Evolutionary conservation across 805 yeast species (phyloP).

Genomic region (Candida palmyrensis): DNA sequence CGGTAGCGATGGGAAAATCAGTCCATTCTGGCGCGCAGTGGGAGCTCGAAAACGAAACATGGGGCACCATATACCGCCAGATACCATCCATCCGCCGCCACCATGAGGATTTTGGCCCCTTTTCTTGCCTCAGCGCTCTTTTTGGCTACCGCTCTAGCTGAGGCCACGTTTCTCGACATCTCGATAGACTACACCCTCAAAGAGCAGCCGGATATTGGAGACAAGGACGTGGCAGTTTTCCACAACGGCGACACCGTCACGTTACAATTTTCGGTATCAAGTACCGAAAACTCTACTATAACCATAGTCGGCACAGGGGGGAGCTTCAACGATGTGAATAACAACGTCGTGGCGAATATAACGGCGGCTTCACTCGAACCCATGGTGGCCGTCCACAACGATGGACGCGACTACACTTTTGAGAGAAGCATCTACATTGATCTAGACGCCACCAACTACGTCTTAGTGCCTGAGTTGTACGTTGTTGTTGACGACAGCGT

Average conservation of each 20-base stretch:
- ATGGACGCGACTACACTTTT: too few species aligned
- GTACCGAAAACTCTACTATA: constrained; percentile 47
- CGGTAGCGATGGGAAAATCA: too few species aligned
- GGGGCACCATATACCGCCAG: too few species aligned
- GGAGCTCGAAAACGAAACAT: too few species aligned
- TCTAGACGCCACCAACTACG: constrained; percentile 51
- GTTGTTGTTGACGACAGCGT: constrained; percentile 45
- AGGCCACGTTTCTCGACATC: too few species aligned
- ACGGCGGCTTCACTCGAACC: constrained; percentile 66
- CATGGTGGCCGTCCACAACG: constrained; percentile 46
- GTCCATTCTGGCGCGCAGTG: too few species aligned
- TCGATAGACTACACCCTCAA: neutral
- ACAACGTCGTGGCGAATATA: constrained; percentile 55
- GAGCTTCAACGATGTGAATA: constrained; percentile 48
- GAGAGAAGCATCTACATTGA: constrained; percentile 54
- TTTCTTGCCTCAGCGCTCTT: too few species aligned
- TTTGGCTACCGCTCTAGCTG: too few species aligned
- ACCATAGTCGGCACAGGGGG: constrained; percentile 70
- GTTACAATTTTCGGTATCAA: constrained; percentile 47
- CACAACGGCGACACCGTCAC: constrained; percentile 45
- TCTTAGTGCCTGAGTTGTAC: constrained; percentile 56
- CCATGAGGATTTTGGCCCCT: too few species aligned
- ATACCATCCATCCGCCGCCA: too few species aligned
- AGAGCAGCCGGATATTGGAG: constrained; percentile 3
- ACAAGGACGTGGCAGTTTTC: constrained; percentile 1